A percentile compares a stretch with the other conserved stretches of the same genome.
Conservation (phyloP, 2,329 filamentous ascomycete genomes). For the Fusarium napiforme region DNA sequence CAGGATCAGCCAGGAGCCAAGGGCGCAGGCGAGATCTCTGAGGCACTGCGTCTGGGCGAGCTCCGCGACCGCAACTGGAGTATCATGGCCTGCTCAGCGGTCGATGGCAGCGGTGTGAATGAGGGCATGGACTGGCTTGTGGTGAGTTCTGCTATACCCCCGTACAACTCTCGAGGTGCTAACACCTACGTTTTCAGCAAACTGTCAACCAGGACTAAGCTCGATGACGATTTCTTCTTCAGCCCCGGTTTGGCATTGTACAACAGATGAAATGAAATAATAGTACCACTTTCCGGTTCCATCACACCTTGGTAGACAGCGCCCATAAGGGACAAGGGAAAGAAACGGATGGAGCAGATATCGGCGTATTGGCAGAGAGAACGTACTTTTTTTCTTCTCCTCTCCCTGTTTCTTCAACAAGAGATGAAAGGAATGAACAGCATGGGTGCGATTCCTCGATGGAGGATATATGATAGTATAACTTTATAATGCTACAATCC, state of each 20-base stretch:
- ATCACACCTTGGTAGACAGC: slow-evolving; percentile 45
- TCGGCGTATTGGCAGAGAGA: slow-evolving; percentile 38
- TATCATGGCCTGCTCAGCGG: slow-evolving; percentile 96
- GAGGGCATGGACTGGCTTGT: slow-evolving; percentile 99
- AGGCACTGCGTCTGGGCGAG: slow-evolving; percentile 89
- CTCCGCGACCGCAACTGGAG: slow-evolving; percentile 98
- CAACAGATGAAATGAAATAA: slow-evolving; percentile 50
- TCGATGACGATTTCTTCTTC: slow-evolving; percentile 30
- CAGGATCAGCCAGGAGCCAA: slow-evolving; percentile 98
- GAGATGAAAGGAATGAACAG: slow-evolving; percentile 12
- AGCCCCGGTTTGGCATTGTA: slow-evolving; percentile 44
- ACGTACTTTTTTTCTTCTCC: neutral
- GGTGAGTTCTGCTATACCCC: slow-evolving; percentile 61
- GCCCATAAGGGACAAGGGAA: slow-evolving; percentile 29
- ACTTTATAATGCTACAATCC: slow-evolving; percentile 43
- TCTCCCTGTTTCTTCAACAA: neutral
- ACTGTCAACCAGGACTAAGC: slow-evolving; percentile 51
- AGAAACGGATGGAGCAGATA: slow-evolving; percentile 29
- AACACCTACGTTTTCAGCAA: slow-evolving; percentile 44
- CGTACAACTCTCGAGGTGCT: neutral
- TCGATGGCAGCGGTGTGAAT: slow-evolving; percentile 92
- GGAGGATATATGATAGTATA: slow-evolving; percentile 40
- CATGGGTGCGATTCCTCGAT: slow-evolving; percentile 11
- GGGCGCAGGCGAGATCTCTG: slow-evolving; percentile 95
- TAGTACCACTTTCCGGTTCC: slow-evolving; percentile 41